Evolutionary conservation across 805 yeast species (phyloP), one percentile per base, ranked within the genome.

Genomic region (Kodamaea kakaduensis): DNA sequence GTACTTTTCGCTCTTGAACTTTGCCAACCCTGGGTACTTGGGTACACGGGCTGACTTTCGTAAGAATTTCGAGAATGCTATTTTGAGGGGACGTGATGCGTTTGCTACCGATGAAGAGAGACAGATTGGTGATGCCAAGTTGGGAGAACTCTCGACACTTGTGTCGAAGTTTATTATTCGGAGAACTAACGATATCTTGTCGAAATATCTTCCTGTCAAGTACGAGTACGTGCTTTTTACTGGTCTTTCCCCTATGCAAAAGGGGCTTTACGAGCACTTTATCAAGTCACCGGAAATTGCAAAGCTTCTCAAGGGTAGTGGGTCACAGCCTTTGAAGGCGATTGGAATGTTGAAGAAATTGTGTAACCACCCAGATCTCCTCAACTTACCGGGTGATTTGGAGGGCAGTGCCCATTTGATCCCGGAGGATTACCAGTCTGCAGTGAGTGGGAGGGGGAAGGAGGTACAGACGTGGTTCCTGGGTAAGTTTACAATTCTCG

Each of bases 191-290:
- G 98, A 93, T 58, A 85, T 93, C 48, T 67, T 93, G 37, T 82
- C 96, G 19, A 90, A 93, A 59, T 93, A 93, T 53, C 69, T 93
- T 41, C 98, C 98, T 0, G 86, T 94, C 43, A 93, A 93, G 58
- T 89, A 88, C 55, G 98, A 93, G 57, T 95, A 93, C 58, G 97
- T 93, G 15, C 84, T 93, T n/a, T 93, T 90, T 57, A 88, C 93
- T 42, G 81, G 80, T 27, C 62, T 93, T 37, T 73, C 90, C 1
- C 86, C 85, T 0, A 71, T 89, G 60, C 98, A 93, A 58, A 61
- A 67, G 33, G 59, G 68, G 1, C 58, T 93, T 1, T 93, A 93
- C 52, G 66, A 74, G 34, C 81, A 81, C 45, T 85, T 84, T 48
- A 73, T 88, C 34, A 75, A 84, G 9, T 81, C 95, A 5, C 87